Base-by-base conservation (phyloP, 148 eudicot genomes). In the Nepenthes gracilis region DNA sequence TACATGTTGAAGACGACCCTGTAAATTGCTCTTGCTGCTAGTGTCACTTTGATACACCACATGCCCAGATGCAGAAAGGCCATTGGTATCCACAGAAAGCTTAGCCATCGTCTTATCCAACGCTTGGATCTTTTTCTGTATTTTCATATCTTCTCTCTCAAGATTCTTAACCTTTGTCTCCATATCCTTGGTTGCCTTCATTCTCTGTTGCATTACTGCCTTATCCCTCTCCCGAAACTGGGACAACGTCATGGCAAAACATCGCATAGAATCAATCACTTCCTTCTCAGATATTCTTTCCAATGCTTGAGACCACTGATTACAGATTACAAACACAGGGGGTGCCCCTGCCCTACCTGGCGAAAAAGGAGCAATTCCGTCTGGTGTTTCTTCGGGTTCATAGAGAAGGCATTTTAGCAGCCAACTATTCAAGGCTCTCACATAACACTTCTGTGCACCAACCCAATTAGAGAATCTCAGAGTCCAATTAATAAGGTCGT, bases 341-440 rank as follows among this genome's bases (percentile, higher is more conserved):
- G 99, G 99, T 1, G 95, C 96, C 15, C 99, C 97, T 9, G 87
- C 80, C 55, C 97, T 81, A 36, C 96, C 84, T 4, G 99, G 99
- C 45, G 99, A 93, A 62, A 76, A 89, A 14, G 96, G 99, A 65
- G 77, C 85, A 12, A 65, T 8, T 12, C 96, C 99, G 61, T 93
- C 99, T 10, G 78, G 49, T 12, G 99, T 93, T 75, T 74, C 87
- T 75, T 84, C 95, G 3, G 99, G 99, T 59, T 72, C 89, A 59
- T 76, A 61, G 3, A 67, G 63, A 47, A 93, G 80, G 71, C 96
- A 93, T 68, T 86, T 84, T 45, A 80, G 64, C 7, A 93, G 81
- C 99, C 99, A 93, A 58, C 56, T 55, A 59, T 93, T 84, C 15
- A 93, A 65, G 35, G 92, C 84, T 53, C 66, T 68, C 5, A 93